A percentile compares a stretch with the other conserved stretches of the same genome.
phyloP scores from a whole-genome alignment of 2,329 filamentous ascomycete genomes.

The Colletotrichum filicis region DNA sequence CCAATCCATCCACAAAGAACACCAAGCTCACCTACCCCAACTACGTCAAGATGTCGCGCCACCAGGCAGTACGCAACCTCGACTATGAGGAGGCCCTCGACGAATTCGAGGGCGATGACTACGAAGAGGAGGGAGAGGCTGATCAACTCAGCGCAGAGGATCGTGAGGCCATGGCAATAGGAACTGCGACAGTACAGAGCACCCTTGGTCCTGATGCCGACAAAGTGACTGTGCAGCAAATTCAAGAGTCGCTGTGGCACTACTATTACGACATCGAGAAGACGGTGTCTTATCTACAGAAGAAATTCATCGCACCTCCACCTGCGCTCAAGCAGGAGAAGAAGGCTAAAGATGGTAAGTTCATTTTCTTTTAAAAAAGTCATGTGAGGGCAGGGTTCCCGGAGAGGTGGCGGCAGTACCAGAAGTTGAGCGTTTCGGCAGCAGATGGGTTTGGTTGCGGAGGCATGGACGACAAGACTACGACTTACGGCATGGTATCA shows the following conservation, averaged over 20 bases:
- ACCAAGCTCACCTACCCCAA: background rate
- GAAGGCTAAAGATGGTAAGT: slow-evolving; percentile 55
- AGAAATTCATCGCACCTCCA: slow-evolving; percentile 64
- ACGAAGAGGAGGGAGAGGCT: slow-evolving; percentile 59
- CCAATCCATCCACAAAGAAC: background rate
- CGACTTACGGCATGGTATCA: background rate
- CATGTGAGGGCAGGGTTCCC: slow-evolving; percentile 3
- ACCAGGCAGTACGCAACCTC: slow-evolving; percentile 58
- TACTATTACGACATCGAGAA: slow-evolving; percentile 96
- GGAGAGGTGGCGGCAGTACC: slow-evolving; percentile 25
- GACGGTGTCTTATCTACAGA: slow-evolving; percentile 81
- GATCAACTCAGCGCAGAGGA: slow-evolving; percentile 61
- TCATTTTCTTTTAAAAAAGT: slow-evolving; percentile 33
- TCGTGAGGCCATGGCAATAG: slow-evolving; percentile 66
- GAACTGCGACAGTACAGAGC: slow-evolving; percentile 73
- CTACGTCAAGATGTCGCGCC: slow-evolving; percentile 54
- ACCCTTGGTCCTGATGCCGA: slow-evolving; percentile 70
- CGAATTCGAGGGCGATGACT: slow-evolving; percentile 57
- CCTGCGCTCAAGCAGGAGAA: slow-evolving; percentile 53
- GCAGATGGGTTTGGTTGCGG: slow-evolving; percentile 34
- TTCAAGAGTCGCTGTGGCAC: slow-evolving; percentile 92
- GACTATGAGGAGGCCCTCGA: slow-evolving; percentile 58
- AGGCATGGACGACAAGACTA: slow-evolving; percentile 2
- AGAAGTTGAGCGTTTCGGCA: slow-evolving; percentile 36
- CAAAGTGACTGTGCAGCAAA: slow-evolving; percentile 71